phyloP scores from a whole-genome alignment of 1,284 basidiomycete species.

The Ceratobasidium sp. region DNA sequence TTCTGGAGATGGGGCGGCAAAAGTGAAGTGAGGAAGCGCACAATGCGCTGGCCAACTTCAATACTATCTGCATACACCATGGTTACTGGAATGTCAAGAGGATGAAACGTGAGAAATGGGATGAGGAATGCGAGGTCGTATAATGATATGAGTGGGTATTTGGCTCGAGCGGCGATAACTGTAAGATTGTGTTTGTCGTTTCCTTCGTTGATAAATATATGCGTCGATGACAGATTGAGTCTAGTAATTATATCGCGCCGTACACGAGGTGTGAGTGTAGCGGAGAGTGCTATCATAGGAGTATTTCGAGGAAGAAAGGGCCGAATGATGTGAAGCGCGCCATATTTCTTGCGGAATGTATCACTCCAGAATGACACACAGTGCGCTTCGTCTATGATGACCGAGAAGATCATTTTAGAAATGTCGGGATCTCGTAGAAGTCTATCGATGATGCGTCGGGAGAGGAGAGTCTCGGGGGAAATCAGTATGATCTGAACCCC shows the following conservation, averaged over 20 bases:
- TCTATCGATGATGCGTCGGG: slow-evolving; percentile 51
- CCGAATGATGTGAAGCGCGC: slow-evolving; percentile 53
- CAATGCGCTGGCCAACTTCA: neutral
- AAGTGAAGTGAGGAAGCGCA: neutral
- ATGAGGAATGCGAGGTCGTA: slow-evolving; percentile 57
- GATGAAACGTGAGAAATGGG: slow-evolving; percentile 28
- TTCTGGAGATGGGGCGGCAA: neutral
- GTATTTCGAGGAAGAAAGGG: slow-evolving; percentile 53
- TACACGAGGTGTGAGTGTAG: slow-evolving; percentile 55
- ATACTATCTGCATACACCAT: slow-evolving; percentile 12
- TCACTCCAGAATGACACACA: slow-evolving; percentile 58
- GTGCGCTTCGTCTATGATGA: slow-evolving; percentile 58
- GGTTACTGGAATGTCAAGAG: slow-evolving; percentile 19
- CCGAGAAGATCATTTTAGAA: slow-evolving; percentile 48
- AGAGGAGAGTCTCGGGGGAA: slow-evolving; percentile 58
- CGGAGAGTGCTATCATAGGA: slow-evolving; percentile 57
- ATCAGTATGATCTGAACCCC: slow-evolving; percentile 56
- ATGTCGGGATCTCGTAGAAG: slow-evolving; percentile 54
- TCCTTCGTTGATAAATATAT: slow-evolving; percentile 51
- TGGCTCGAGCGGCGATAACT: slow-evolving; percentile 54
- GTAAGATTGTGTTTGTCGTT: slow-evolving; percentile 58
- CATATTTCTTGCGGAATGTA: slow-evolving; percentile 58
- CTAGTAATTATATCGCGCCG: slow-evolving; percentile 50
- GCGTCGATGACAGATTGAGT: slow-evolving; percentile 50
- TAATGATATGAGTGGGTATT: slow-evolving; percentile 56